These are phyloP conservation scores for Meripilus lineatus DNA, from an alignment of 1,284 basidiomycete species.

Conservation along the genomic window DNA sequence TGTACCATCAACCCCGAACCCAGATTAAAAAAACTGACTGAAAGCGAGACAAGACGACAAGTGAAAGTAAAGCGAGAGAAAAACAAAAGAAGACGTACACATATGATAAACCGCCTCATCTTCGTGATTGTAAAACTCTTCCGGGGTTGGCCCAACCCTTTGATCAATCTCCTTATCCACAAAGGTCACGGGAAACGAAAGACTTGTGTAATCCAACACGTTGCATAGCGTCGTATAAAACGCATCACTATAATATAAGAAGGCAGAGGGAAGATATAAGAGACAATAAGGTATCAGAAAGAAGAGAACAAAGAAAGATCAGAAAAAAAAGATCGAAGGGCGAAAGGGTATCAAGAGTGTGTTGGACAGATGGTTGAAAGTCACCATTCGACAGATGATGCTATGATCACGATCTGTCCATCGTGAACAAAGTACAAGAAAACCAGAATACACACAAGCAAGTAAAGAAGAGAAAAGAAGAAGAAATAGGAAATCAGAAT, in stretches of 20 bases:
- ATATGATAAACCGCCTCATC: slow-evolving; percentile 40
- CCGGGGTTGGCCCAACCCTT: slow-evolving; percentile 16
- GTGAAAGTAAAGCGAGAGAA: too few relatives aligned
- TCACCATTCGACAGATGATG: too few relatives aligned
- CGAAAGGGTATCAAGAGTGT: too few relatives aligned
- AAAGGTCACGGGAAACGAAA: slow-evolving; percentile 40
- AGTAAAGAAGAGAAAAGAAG: too few relatives aligned
- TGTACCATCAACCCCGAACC: too few relatives aligned
- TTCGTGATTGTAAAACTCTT: slow-evolving; percentile 33
- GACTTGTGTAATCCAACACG: slow-evolving; percentile 40
- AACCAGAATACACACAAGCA: too few relatives aligned
- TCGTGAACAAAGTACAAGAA: too few relatives aligned
- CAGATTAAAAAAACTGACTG: too few relatives aligned
- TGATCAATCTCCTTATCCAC: slow-evolving; percentile 31
- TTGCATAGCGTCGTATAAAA: slow-evolving; percentile 24
- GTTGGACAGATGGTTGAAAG: too few relatives aligned
- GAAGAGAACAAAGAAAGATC: not conserved
- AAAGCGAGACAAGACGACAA: too few relatives aligned
- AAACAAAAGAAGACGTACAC: slow-evolving; percentile 31
- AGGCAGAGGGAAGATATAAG: not conserved
- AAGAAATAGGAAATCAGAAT: too few relatives aligned
- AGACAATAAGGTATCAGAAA: not conserved
- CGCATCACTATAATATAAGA: slow-evolving; percentile 16
- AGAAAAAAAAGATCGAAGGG: not conserved
- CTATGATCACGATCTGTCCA: too few relatives aligned